Percentiles rank a stretch among this genome's conserved stretches.
These are phyloP conservation scores for Cordia subcordata DNA, from an alignment of 257 asterid genomes.

Conservation along the genomic window DNA sequence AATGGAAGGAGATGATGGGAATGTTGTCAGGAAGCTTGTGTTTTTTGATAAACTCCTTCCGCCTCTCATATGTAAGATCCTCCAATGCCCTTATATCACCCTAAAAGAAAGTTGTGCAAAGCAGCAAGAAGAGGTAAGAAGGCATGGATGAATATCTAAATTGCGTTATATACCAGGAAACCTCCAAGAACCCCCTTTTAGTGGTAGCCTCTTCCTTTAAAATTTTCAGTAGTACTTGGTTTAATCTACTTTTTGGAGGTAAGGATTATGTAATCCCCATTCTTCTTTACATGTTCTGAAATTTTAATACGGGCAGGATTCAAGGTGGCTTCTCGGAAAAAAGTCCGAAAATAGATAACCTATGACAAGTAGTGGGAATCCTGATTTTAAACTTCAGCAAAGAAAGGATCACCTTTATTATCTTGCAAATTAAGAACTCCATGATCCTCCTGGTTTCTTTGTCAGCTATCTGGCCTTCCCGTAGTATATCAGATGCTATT, in stretches of 20 bases:
- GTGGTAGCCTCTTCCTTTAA: too few relatives aligned
- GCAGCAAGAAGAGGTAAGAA: too few relatives aligned
- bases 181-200: too few relatives aligned
- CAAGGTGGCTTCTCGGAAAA: too few relatives aligned
- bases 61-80: slow-evolving; percentile 80
- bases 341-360: not conserved
- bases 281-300: too few relatives aligned
- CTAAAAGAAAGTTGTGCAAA: slow-evolving; percentile 19
- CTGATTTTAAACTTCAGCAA: not conserved
- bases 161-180: too few relatives aligned
- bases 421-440: slow-evolving; percentile 81
- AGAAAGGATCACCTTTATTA: slow-evolving; percentile 63
- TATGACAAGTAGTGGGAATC: not conserved
- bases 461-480: slow-evolving; percentile 93
- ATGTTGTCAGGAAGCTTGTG: slow-evolving; percentile 68
- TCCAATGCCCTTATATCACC: slow-evolving; percentile 87
- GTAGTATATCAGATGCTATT: slow-evolving; percentile 85
- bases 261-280: too few relatives aligned
- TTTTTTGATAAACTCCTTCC: slow-evolving; percentile 60
- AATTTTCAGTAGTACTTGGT: too few relatives aligned
- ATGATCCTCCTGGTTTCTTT: slow-evolving; percentile 71
- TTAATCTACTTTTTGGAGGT: too few relatives aligned
- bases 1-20: slow-evolving; percentile 77
- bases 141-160: too few relatives aligned
- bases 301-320: too few relatives aligned